phyloP scores from a whole-genome alignment of 225 moss, liverwort and hornwort species.

The Climacium dendroides region DNA sequence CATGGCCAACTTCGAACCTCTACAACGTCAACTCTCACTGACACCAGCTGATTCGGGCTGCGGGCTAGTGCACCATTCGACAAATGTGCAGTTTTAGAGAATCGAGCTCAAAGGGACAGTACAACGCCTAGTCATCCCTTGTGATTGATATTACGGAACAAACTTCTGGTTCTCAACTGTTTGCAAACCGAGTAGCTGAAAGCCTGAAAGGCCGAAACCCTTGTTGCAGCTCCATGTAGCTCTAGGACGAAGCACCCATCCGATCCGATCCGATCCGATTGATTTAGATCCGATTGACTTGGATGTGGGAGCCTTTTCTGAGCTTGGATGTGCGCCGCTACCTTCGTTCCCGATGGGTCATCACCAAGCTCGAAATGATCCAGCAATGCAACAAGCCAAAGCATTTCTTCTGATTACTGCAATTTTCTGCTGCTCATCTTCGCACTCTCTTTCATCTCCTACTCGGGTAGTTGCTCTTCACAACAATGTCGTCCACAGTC shows the following conservation, averaged over 20 bases:
- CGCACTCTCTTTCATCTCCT: not conserved
- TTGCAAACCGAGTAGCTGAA: not conserved
- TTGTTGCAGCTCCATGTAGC: not conserved
- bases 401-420: not conserved
- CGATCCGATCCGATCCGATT: not conserved
- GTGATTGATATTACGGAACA: not conserved
- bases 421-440: constrained; percentile 4
- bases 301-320: not conserved
- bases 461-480: not conserved
- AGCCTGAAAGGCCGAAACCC: not conserved
- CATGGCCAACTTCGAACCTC: not conserved
- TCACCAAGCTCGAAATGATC: not conserved
- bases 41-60: not conserved
- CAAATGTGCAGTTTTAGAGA: not conserved
- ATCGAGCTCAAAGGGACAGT: not conserved
- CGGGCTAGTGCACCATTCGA: not conserved
- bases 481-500: not conserved
- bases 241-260: not conserved
- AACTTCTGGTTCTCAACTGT: not conserved
- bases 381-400: not conserved
- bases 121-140: not conserved
- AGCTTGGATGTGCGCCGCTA: not conserved
- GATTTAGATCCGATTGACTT: not conserved
- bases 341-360: not conserved
- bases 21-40: constrained; percentile 6